These are phyloP conservation scores for Kodamaea leandrae DNA, from an alignment of 805 yeast species.

Conservation along the genomic window DNA sequence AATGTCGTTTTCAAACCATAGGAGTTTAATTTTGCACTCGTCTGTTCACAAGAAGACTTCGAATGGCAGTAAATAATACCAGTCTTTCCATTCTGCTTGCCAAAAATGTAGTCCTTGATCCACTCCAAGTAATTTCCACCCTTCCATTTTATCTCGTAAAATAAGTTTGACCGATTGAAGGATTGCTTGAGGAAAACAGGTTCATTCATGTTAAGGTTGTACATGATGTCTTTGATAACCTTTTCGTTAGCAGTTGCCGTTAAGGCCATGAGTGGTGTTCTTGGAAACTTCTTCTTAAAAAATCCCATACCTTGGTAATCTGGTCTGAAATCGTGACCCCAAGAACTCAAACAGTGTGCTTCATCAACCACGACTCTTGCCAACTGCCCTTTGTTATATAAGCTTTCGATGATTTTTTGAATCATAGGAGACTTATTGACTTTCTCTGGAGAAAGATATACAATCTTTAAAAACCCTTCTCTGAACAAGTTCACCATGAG, in stretches of 20 bases:
- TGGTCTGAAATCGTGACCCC: slow-evolving; percentile 99
- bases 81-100: slow-evolving; percentile 53
- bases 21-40: slow-evolving; percentile 56
- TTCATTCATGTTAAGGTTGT: slow-evolving; percentile 60
- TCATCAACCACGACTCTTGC: slow-evolving; percentile 94
- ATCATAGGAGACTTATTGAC: slow-evolving; percentile 71
- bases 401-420: slow-evolving; percentile 54
- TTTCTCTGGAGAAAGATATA: slow-evolving; percentile 95
- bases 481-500: slow-evolving; percentile 60
- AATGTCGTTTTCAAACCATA: slow-evolving; percentile 67
- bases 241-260: slow-evolving; percentile 96
- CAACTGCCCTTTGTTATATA: slow-evolving; percentile 54
- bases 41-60: slow-evolving; percentile 80
- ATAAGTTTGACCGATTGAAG: slow-evolving; percentile 84
- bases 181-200: slow-evolving; percentile 80
- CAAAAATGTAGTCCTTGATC: slow-evolving; percentile 53
- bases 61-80: slow-evolving; percentile 96
- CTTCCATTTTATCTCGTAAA: slow-evolving; percentile 74
- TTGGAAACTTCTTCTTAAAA: slow-evolving; percentile 72
- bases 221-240: slow-evolving; percentile 81
- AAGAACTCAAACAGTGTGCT: slow-evolving; percentile 96
- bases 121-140: slow-evolving; percentile 53
- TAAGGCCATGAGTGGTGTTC: slow-evolving; percentile 88
- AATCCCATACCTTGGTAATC: slow-evolving; percentile 81
- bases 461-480: slow-evolving; percentile 66